These are phyloP conservation scores for Candida vaughaniae DNA, from an alignment of 805 yeast genomes.

Conservation along the genomic window DNA sequence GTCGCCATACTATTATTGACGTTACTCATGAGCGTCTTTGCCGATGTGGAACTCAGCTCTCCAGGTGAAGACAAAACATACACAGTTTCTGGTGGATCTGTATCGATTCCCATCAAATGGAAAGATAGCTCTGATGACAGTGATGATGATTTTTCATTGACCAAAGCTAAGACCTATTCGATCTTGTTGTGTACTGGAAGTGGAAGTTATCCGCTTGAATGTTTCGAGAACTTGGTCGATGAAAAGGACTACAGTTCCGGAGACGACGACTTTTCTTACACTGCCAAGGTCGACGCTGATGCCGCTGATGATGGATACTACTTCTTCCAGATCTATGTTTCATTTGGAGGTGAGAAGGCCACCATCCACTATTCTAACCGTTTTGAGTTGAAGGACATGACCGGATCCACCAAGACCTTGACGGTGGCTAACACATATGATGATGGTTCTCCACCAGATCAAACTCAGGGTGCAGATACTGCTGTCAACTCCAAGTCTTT, in stretches of 20 bases:
- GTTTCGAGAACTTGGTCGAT: constrained; percentile 28
- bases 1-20: background rate
- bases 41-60: constrained; percentile 46
- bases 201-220: constrained; percentile 45
- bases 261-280: constrained; percentile 25
- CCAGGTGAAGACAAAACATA: constrained; percentile 43
- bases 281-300: constrained; percentile 42
- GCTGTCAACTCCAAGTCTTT: constrained; percentile 47
- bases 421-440: constrained; percentile 32
- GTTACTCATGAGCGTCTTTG: constrained; percentile 17
- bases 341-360: constrained; percentile 34
- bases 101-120: constrained; percentile 35
- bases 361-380: constrained; percentile 69
- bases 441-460: constrained; percentile 40
- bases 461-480: constrained; percentile 19
- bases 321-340: constrained; percentile 67
- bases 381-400: constrained; percentile 67
- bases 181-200: constrained; percentile 68
- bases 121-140: constrained; percentile 59
- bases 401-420: constrained; percentile 59
- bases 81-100: constrained; percentile 38
- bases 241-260: constrained; percentile 8
- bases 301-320: constrained; percentile 64
- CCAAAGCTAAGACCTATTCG: constrained; percentile 44
- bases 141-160: constrained; percentile 26